These are phyloP conservation scores for Apiospora koreana DNA, from an alignment of 2,329 filamentous ascomycete species.

Conservation along the genomic window DNA sequence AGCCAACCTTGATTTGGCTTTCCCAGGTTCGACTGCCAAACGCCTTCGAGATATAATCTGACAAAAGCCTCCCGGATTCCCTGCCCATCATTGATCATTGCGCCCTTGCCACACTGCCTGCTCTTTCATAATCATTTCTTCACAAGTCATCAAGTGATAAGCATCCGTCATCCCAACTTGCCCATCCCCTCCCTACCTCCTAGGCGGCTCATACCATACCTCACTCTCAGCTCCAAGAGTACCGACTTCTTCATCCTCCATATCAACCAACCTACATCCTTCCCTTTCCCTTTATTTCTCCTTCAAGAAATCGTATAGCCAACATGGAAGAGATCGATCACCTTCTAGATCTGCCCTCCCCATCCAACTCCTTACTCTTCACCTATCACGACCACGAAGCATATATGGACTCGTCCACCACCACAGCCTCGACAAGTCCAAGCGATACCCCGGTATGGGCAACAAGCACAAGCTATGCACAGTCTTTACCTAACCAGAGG, in stretches of 20 bases:
- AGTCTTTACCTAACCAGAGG: slow-evolving; percentile 6
- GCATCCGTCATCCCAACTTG: slow-evolving; percentile 3
- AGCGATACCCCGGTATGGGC: slow-evolving; percentile 37
- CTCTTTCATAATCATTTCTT: slow-evolving; percentile 3
- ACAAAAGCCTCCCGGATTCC: slow-evolving; percentile 3
- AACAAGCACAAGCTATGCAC: slow-evolving; percentile 5
- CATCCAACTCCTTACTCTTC: slow-evolving; percentile 33
- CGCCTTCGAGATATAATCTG: neutral
- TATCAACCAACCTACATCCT: neutral
- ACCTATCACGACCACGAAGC: slow-evolving; percentile 38
- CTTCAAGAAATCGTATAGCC: neutral
- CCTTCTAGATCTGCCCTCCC: slow-evolving; percentile 34
- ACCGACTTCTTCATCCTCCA: neutral
- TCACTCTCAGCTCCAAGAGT: neutral
- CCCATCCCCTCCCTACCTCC: neutral
- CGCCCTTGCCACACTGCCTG: neutral
- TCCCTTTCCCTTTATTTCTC: neutral
- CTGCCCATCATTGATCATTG: neutral
- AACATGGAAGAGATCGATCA: slow-evolving; percentile 35
- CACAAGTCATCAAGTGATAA: slow-evolving; percentile 6
- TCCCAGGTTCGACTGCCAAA: neutral
- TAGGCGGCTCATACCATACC: too few relatives aligned
- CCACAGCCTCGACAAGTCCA: slow-evolving; percentile 39
- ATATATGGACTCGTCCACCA: slow-evolving; percentile 34
- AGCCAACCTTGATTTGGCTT: slow-evolving; percentile 4